Conservation (phyloP, 164 flowering plant genomes). For the Umbellularia californica region DNA sequence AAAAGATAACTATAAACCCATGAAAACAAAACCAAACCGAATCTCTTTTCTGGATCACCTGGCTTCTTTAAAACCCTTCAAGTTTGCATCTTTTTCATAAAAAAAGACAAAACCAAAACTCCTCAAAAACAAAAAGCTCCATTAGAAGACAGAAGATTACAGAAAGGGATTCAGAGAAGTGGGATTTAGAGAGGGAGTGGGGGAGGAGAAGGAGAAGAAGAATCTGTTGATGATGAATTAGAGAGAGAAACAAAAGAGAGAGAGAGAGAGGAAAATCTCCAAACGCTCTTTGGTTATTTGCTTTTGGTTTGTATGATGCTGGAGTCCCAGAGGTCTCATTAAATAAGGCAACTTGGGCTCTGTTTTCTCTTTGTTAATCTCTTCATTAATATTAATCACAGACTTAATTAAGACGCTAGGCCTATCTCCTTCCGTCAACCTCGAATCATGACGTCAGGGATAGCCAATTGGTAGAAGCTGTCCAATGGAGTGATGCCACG, state of each 20-base stretch:
- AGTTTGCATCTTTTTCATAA: constrained; percentile 33
- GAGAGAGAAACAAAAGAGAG: not conserved
- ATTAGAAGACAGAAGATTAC: constrained; percentile 51
- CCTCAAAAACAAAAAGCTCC: constrained; percentile 1
- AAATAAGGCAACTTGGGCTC: not conserved
- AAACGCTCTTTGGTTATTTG: not conserved
- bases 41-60: constrained; percentile 66
- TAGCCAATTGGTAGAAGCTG: too few species aligned
- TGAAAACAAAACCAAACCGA: constrained; percentile 25
- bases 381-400: not conserved
- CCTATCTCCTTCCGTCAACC: not conserved
- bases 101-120: constrained; percentile 21
- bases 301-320: not conserved
- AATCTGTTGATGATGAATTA: not conserved
- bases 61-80: constrained; percentile 26
- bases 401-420: not conserved
- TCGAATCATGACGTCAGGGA: too few species aligned
- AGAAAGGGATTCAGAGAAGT: constrained; percentile 78
- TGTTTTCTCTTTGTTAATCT: not conserved
- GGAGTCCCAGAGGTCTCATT: not conserved
- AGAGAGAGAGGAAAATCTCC: not conserved
- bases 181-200: constrained; percentile 29
- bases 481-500: too few species aligned
- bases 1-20: constrained; percentile 4
- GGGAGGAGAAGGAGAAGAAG: constrained; percentile 7